Evolutionary conservation across 441 rosid species (phyloP).

Genomic region (Francoa sonchifolia): DNA sequence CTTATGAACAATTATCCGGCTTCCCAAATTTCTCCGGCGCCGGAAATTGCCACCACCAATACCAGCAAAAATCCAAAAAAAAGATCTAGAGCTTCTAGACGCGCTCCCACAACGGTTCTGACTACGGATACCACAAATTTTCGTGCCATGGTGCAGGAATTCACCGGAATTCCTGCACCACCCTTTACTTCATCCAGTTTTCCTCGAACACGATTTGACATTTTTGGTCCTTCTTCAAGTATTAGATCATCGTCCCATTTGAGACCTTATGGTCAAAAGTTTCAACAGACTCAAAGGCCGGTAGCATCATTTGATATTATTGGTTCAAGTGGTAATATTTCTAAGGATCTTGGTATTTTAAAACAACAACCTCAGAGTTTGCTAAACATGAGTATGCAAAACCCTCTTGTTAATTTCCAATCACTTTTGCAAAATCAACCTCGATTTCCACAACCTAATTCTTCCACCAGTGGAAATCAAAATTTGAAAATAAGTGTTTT

Average conservation of each 20-base stretch:
- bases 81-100: constrained; percentile 55
- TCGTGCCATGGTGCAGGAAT: constrained; percentile 73
- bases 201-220: constrained; percentile 37
- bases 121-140: constrained; percentile 60
- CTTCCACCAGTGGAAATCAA: constrained; percentile 17
- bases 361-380: constrained; percentile 25
- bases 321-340: constrained; percentile 1
- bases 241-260: constrained; percentile 31
- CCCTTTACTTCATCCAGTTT: constrained; percentile 44
- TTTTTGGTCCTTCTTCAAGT: constrained; percentile 28
- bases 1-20: too few species aligned
- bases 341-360: constrained; percentile 21
- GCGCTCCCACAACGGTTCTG: constrained; percentile 65
- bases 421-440: constrained; percentile 43
- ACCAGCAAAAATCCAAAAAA: constrained; percentile 32
- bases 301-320: constrained; percentile 1
- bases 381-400: constrained; percentile 35
- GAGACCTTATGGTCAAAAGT: constrained; percentile 54
- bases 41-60: not conserved
- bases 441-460: constrained; percentile 26
- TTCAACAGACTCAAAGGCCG: constrained; percentile 14
- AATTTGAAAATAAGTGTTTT: constrained; percentile 28
- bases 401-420: constrained; percentile 45
- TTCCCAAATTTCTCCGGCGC: constrained; percentile 9
- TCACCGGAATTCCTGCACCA: constrained; percentile 63